Evolutionary conservation across 1,284 basidiomycete species (phyloP), one percentile per base, ranked within the genome.

Genomic region (Erythrobasidium hasegawianum): DNA sequence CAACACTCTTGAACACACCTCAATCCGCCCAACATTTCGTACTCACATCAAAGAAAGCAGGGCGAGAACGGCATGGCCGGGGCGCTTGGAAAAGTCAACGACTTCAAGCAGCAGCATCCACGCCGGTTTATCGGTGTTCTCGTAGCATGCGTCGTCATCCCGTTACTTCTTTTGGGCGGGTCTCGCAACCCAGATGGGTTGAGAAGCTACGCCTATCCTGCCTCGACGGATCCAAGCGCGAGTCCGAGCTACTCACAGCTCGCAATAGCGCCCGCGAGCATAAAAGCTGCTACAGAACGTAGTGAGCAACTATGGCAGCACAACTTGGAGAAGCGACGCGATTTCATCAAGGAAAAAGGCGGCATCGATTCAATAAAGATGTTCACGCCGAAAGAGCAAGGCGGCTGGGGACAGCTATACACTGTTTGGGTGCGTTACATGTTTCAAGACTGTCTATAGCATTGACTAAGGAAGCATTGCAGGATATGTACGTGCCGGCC

Each of bases 311-410:
- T 68, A 14, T 68, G 59, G 59, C 60, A 29, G 38, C 29, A 57
- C 40, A 50, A 56, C 20, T n/a, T 56, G 18, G 49, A 53, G 18
- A 62, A 64, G 39, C 24, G 67, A 24, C 38, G 40, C 16, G 55
- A 27, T n/a, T 60, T 68, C 47, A 57, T 68, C 18, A 57, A 56
- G 39, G 59, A 68, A 39, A 56, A 62, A 16, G 67, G 67, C 13
- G 59, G 59, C 7, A 27, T 64, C 2, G 26, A 49, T 8, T 43
- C 29, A 10, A 57, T 68, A 52, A 40, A 55, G 29, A 65, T 65
- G 62, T 65, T 65, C 33, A 65, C 50, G 20, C 55, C 57, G 20
- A 65, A 65, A 20, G 38, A 43, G n/a, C 50, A 52, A 52, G 56
- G 55, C 10, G 62, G 62, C 2, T 65, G 54, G 41, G 62, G 62